Evolutionary conservation across 169 alveolate species (phyloP).

Genomic region (Cryptosporidium muris): DNA sequence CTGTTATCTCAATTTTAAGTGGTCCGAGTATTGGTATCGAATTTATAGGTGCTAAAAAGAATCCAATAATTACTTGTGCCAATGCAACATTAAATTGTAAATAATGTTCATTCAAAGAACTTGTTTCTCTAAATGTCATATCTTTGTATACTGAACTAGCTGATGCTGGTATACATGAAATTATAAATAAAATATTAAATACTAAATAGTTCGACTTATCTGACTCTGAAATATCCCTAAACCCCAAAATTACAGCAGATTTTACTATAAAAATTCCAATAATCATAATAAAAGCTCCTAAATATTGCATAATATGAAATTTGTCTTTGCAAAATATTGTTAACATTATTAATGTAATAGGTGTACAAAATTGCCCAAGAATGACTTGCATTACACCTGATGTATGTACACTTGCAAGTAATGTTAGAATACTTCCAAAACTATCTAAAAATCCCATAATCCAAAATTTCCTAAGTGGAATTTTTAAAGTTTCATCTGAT

Average conservation of each 20-base stretch:
- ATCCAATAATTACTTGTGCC: slow-evolving; percentile 74
- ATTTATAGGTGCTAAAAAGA: slow-evolving; percentile 71
- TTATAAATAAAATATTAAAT: slow-evolving; percentile 39
- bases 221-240: not conserved
- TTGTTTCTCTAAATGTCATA: slow-evolving; percentile 70
- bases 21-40: slow-evolving; percentile 72
- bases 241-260: slow-evolving; percentile 53
- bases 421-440: slow-evolving; percentile 64
- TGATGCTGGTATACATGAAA: slow-evolving; percentile 66
- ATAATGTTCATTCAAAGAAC: slow-evolving; percentile 60
- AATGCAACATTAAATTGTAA: slow-evolving; percentile 74
- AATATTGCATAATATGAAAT: slow-evolving; percentile 70
- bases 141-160: slow-evolving; percentile 74
- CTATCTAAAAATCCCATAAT: slow-evolving; percentile 74
- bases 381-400: slow-evolving; percentile 75
- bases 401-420: slow-evolving; percentile 74
- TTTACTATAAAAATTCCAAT: slow-evolving; percentile 72
- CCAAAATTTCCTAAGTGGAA: slow-evolving; percentile 70
- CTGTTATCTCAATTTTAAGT: slow-evolving; percentile 21
- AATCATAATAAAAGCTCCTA: slow-evolving; percentile 72
- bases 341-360: slow-evolving; percentile 67
- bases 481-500: slow-evolving; percentile 56
- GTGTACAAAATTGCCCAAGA: slow-evolving; percentile 73
- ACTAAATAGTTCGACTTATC: slow-evolving; percentile 13
- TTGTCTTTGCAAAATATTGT: slow-evolving; percentile 44